Percentiles rank a stretch among this genome's conserved stretches.
phyloP scores from a whole-genome alignment of 371 early-diverging fungal species.

The Mucor plumbeus region DNA sequence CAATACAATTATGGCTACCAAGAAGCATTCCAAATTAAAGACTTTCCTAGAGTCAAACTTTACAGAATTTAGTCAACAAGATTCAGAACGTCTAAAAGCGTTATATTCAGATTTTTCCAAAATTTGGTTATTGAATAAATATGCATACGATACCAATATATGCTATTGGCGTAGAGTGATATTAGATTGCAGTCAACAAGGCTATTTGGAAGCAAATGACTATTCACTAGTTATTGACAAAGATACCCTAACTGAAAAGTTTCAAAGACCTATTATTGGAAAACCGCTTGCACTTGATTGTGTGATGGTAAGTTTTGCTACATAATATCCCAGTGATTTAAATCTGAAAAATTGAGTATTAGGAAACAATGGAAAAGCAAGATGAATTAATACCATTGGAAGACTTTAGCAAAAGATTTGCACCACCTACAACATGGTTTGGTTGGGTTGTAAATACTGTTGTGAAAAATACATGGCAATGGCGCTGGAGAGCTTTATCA shows the following conservation, averaged over 20 bases:
- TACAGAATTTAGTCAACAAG: slow-evolving; percentile 27
- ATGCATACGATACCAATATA: slow-evolving; percentile 37
- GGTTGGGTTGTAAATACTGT: slow-evolving; percentile 19
- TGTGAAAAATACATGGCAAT: slow-evolving; percentile 19
- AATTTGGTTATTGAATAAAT: slow-evolving; percentile 27
- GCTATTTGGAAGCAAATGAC: slow-evolving; percentile 24
- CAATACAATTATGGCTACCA: slow-evolving; percentile 20
- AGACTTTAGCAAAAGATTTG: slow-evolving; percentile 22
- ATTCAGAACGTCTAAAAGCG: slow-evolving; percentile 28
- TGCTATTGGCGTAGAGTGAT: slow-evolving; percentile 33
- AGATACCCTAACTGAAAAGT: slow-evolving; percentile 20
- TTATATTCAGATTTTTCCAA: slow-evolving; percentile 42
- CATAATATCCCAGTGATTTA: not conserved
- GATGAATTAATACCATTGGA: slow-evolving; percentile 37
- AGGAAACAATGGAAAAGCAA: slow-evolving; percentile 28
- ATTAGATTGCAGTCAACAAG: slow-evolving; percentile 31
- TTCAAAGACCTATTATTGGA: slow-evolving; percentile 28
- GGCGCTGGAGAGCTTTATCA: slow-evolving; percentile 7
- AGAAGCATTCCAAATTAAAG: slow-evolving; percentile 25
- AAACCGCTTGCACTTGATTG: slow-evolving; percentile 27
- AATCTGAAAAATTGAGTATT: not conserved
- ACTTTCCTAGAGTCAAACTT: slow-evolving; percentile 24
- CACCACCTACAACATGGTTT: slow-evolving; percentile 20
- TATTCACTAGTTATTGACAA: slow-evolving; percentile 23
- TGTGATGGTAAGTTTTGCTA: slow-evolving; percentile 26